Conservation (phyloP, 768 basidiomycete species). For the Leucocoprinus leucothites region DNA sequence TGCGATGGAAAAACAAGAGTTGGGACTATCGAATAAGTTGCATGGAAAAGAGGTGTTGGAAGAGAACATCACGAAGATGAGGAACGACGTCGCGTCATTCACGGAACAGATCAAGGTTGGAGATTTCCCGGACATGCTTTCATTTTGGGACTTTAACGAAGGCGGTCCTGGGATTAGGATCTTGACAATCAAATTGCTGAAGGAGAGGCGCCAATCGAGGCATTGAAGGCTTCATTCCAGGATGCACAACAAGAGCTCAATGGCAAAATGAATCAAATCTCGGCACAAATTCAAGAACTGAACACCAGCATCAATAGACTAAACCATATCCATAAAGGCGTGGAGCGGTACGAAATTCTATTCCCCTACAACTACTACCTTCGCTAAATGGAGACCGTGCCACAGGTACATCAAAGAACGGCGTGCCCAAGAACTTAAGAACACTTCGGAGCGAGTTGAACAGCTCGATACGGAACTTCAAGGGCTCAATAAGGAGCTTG, state of each 20-base stretch:
- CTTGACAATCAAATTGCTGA: slow-evolving; percentile 58
- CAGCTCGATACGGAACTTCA: slow-evolving; percentile 34
- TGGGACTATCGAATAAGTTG: slow-evolving; percentile 52
- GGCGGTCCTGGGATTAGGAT: slow-evolving; percentile 40
- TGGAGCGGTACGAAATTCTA: slow-evolving; percentile 53
- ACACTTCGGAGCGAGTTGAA: slow-evolving; percentile 54
- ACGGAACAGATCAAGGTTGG: slow-evolving; percentile 49
- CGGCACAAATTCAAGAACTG: slow-evolving; percentile 57
- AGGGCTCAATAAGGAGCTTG: slow-evolving; percentile 34
- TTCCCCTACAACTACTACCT: not conserved
- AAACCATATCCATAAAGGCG: slow-evolving; percentile 51
- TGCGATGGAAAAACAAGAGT: slow-evolving; percentile 58
- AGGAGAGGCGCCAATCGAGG: slow-evolving; percentile 62
- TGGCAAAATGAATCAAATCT: slow-evolving; percentile 47
- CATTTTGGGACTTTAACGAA: not conserved
- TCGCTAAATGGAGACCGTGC: not conserved
- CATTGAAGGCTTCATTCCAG: slow-evolving; percentile 54
- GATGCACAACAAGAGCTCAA: slow-evolving; percentile 48
- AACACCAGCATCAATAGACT: slow-evolving; percentile 64
- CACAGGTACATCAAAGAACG: slow-evolving; percentile 73
- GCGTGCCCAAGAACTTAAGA: slow-evolving; percentile 55
- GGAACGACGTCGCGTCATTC: slow-evolving; percentile 47
- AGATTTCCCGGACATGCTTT: not conserved
- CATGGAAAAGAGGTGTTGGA: slow-evolving; percentile 58
- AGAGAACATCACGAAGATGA: slow-evolving; percentile 54